Evolutionary conservation across 116 monocot species (phyloP), one percentile per base, ranked within the genome.

Genomic region (Thalassia testudinum): DNA sequence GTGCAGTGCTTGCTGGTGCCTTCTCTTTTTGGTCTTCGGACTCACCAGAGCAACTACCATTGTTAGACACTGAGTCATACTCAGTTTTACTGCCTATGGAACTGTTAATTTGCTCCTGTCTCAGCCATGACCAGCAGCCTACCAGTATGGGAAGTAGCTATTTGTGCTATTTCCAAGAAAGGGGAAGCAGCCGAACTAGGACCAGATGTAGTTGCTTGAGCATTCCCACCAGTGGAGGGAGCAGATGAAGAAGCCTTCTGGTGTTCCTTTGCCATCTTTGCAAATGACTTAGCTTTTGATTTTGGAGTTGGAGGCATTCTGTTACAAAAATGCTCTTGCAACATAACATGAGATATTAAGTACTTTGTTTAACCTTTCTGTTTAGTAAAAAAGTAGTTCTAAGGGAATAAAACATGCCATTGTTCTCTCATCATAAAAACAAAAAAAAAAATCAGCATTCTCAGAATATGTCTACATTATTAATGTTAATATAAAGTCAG

Each of bases 11-110:
- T 4, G 37, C 37, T 43, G 30, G 10, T 34, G 30, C 30, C 30
- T 76, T 72, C 24, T 78, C 81, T 48, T 75, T 78, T 4, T 63
- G 81, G 53, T 81, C 87, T 58, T 87, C 81, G n/a, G 87, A 78
- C 50, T 87, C 87, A 53, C 72, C 87, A 5, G 87, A 81, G 55
- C 74, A 80, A 49, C 86, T 80, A 37, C 30, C 77, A 62, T 78
- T 81, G n/a, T n/a, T n/a, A 20, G 87, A 87, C 10, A 66, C 16
- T 0, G 81, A 78, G n/a, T 87, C 87, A 47, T 50, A 81, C 21
- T 85, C 80, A 14, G 62, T 48, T 18, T 66, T 16, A 5, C 56
- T 69, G 44, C 70, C 71, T 8, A 65, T 26, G 24, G 80, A 73
- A 48, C 53, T 85, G 12, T 63, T 62, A 40, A 59, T 65, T 45